Percentiles rank a stretch among this genome's conserved stretches.
These are phyloP conservation scores for Seiridium cupressi DNA, from an alignment of 2,329 filamentous ascomycete species.

Conservation along the genomic window DNA sequence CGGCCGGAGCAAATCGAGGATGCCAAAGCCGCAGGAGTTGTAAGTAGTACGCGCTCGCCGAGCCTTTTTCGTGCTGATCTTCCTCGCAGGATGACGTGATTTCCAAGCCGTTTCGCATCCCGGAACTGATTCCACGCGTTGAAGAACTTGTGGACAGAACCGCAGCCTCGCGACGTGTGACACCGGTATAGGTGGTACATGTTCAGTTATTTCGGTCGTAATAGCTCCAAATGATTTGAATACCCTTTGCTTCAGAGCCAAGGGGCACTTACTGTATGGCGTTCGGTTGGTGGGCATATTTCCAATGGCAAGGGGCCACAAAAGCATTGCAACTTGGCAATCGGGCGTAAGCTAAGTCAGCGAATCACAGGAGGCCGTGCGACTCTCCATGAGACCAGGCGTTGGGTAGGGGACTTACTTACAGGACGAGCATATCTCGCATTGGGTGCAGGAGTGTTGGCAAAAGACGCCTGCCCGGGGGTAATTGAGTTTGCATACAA, in stretches of 20 bases:
- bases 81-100: constrained; percentile 66
- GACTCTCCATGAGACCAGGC: too few species aligned
- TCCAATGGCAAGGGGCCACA: background rate
- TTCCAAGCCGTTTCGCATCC: constrained; percentile 76
- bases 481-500: too few species aligned
- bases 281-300: background rate
- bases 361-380: too few species aligned
- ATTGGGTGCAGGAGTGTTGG: too few species aligned
- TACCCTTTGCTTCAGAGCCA: background rate
- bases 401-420: too few species aligned
- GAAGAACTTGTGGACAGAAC: constrained; percentile 43
- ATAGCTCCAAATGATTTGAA: background rate
- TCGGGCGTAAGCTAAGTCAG: too few species aligned
- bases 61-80: constrained; percentile 14
- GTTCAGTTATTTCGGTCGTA: background rate
- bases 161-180: background rate
- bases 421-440: too few species aligned
- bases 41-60: constrained; percentile 37
- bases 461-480: too few species aligned
- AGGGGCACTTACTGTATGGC: background rate
- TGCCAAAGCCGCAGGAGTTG: constrained; percentile 71
- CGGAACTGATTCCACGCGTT: constrained; percentile 68
- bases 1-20: constrained; percentile 70
- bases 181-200: background rate
- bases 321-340: too few species aligned